These are phyloP conservation scores for Allium fistulosum DNA, from an alignment of 106 monocot species.

Conservation along the genomic window DNA sequence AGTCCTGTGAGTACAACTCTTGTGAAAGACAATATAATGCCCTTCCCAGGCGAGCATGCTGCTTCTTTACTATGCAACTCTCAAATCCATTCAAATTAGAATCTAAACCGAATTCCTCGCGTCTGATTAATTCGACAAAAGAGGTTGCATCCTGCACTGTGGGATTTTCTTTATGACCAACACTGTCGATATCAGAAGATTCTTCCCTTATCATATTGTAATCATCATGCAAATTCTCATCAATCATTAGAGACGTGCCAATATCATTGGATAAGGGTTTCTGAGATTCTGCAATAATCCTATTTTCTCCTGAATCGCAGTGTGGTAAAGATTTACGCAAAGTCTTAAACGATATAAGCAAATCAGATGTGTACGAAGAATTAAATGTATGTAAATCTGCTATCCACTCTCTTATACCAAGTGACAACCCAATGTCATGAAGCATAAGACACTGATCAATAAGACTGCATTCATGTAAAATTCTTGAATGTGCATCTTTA, in stretches of 20 bases:
- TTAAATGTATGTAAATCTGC: conserved; percentile 60
- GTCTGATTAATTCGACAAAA: conserved; percentile 76
- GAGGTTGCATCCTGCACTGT: conserved; percentile 30
- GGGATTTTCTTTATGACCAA: conserved; percentile 9
- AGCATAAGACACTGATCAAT: conserved; percentile 66
- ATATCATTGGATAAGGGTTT: neutral
- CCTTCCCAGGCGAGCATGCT: conserved; percentile 97
- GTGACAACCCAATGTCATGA: conserved; percentile 91
- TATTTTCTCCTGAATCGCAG: conserved; percentile 2
- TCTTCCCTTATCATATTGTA: neutral
- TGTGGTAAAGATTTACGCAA: conserved; percentile 1
- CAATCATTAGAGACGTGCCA: neutral
- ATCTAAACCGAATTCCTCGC: conserved; percentile 90
- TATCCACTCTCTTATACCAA: conserved; percentile 80
- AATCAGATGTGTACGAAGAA: neutral
- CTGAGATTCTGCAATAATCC: conserved; percentile 8
- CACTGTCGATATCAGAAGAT: conserved; percentile 7
- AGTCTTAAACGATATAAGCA: neutral
- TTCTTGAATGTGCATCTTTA: conserved; percentile 38
- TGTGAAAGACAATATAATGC: conserved; percentile 93
- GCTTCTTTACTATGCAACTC: conserved; percentile 64
- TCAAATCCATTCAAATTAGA: conserved; percentile 38
- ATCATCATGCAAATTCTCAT: neutral
- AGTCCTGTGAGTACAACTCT: conserved; percentile 98
- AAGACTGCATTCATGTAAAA: conserved; percentile 52